Evolutionary conservation across 805 yeast species (phyloP).

Genomic region (Lipomyces oligophaga): DNA sequence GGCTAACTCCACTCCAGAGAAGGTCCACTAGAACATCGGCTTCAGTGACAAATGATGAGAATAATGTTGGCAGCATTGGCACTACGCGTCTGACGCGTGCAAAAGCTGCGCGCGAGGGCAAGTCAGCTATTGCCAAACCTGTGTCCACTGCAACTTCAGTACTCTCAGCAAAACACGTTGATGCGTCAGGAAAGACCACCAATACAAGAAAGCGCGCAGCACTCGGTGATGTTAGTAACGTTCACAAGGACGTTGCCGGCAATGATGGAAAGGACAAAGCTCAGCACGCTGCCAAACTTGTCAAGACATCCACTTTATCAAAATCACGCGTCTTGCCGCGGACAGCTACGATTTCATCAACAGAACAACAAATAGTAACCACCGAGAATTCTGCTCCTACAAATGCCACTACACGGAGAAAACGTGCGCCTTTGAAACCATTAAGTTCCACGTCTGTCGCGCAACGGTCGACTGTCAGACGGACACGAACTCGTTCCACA

Average conservation of each 20-base stretch:
- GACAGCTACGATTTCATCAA: not conserved
- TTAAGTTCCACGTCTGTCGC: slow-evolving; percentile 6
- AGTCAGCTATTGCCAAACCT: not conserved
- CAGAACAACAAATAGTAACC: not conserved
- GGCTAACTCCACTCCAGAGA: too few relatives aligned
- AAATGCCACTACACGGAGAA: slow-evolving; percentile 1
- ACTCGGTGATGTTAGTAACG: slow-evolving; percentile 38
- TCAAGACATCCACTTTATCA: slow-evolving; percentile 12
- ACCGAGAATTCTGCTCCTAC: not conserved
- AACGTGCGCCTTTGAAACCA: slow-evolving; percentile 19
- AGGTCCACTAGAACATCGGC: slow-evolving; percentile 25
- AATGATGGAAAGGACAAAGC: slow-evolving; percentile 15
- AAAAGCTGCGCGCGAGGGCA: slow-evolving; percentile 19
- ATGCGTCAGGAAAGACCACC: slow-evolving; percentile 3
- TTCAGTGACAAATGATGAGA: slow-evolving; percentile 25
- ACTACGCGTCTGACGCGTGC: slow-evolving; percentile 27
- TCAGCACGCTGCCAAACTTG: slow-evolving; percentile 20
- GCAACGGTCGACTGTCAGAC: slow-evolving; percentile 2
- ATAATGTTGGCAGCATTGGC: slow-evolving; percentile 11
- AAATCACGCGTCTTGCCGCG: slow-evolving; percentile 12
- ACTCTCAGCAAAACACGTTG: slow-evolving; percentile 11
- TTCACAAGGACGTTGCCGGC: slow-evolving; percentile 26
- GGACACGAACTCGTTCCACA: not conserved
- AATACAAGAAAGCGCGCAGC: slow-evolving; percentile 37
- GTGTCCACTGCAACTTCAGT: not conserved